Evolutionary conservation across 805 yeast genomes (phyloP), one percentile per base, ranked within the genome.

Genomic region (Starmerella riodocensis): DNA sequence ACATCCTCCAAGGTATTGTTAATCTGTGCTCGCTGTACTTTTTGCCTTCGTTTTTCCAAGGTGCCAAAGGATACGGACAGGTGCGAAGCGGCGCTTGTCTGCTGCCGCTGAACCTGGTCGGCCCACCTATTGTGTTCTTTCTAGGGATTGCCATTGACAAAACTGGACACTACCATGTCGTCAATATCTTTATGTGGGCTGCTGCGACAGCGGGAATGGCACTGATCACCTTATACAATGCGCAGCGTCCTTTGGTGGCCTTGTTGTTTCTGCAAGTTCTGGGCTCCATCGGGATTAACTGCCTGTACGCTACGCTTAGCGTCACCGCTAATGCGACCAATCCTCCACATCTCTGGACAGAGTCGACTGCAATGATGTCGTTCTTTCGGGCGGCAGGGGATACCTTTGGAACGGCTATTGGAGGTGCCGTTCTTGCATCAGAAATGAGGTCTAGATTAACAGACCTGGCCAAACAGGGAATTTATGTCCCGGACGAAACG

Each of bases 11-110:
- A 40, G 70, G 71, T 46, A 60, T 72, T 56, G 59, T 56, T 2
- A 36, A 47, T 18, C 40, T 48, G 49, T 45, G 43, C 12, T 24
- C 47, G 2, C 39, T 58, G 5, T 57, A 61, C 32, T 70, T 60
- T 46, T 42, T 63, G 14, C 56, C 70, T 4, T 56, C 73, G 11
- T 73, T 70, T 50, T 74, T 69, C 54, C 76, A 73, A 51, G 66
- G 65, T 20, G 58, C 71, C 7, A 58, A 55, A 32, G 65, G 58
- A 11, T 55, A 59, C 29, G 60, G 58, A 36, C 62, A 73, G 4
- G 57, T 67, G 56, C 54, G 56, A 19, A 60, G 74, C 3, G 76
- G 76, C 28, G 51, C 69, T 24, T 58, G 65, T 20, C 51, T 66
- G 28, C 52, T 71, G 22, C 72, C 76, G 1, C 34, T 57, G 25